Base-by-base conservation (phyloP, 2,329 filamentous ascomycete species). In the Phialocephala sp. region DNA sequence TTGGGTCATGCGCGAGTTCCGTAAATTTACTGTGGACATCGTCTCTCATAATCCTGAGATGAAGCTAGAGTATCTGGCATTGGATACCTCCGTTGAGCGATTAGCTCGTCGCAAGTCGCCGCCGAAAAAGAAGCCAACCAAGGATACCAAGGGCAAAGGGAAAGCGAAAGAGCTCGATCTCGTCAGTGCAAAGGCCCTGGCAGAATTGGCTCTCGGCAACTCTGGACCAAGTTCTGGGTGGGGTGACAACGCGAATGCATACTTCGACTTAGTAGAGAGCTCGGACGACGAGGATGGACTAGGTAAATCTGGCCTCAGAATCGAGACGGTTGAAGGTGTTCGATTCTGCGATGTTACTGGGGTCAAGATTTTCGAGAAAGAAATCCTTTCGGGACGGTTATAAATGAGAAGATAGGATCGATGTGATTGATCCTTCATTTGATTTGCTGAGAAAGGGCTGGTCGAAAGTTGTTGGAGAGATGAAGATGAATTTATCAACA, bases 361-460 rank as follows among this genome's bases (percentile, higher is more conserved):
- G 0, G 80, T 87, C 41, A 80, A 79, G 67, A 87, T 89, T 59
- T 89, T 88, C 68, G 80, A 85, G 70, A 87, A 87, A 75, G 85
- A 87, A 72, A 76, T 88, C 58, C 78, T 82, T 37, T 69, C 69
- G 24, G 82, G 81, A 20, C 32, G 55, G 8, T n/a, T 57, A 18
- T 57, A n/a, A 41, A 32, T 32, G 27, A 32, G 27, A 32, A 32
- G 27, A 6, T 32, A 32, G 27, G 3, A 32, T 32, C 27, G 27
- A 6, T 32, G 27, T 32, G 27, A 32, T 2, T 18, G 15, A 15
- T 43, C 41, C 15, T 18, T 14, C 41, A 18, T 6, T 18, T 43
- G 41, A n/a, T n/a, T 15, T 18, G 15, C 15, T 2, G 6, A 14
- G 41, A 6, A 24, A 1, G n/a, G 20, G 2, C 6, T 3, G 27